Evolutionary conservation across 805 yeast species (phyloP).

Genomic region (Saccharomycopsis fibuligera): DNA sequence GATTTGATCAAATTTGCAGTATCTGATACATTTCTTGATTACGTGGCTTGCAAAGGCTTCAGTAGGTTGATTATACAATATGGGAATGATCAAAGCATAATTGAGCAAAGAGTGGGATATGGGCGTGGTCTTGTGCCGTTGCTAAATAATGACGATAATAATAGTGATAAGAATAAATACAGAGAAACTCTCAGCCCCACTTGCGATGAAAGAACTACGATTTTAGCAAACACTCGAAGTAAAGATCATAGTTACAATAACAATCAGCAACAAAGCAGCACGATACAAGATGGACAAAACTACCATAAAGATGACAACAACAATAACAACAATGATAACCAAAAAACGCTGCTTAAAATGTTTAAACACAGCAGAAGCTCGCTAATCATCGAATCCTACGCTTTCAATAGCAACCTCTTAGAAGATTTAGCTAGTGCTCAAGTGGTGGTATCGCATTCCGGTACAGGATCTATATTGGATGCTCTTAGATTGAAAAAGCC

Average conservation of each 20-base stretch:
- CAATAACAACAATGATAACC: no score
- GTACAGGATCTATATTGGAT: constrained; percentile 88
- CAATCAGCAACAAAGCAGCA: background rate
- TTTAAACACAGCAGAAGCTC: no score
- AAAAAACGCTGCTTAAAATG: no score
- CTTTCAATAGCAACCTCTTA: constrained; percentile 37
- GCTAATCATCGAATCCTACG: constrained; percentile 40
- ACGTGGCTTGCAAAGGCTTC: constrained; percentile 34
- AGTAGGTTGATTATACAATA: constrained; percentile 48
- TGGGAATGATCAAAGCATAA: constrained; percentile 33
- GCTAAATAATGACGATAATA: background rate
- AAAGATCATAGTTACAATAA: background rate
- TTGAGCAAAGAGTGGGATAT: background rate
- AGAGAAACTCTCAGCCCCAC: background rate
- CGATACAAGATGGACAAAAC: no score
- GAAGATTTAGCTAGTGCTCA: constrained; percentile 40
- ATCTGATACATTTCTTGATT: constrained; percentile 29
- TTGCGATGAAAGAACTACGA: background rate
- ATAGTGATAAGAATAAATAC: background rate
- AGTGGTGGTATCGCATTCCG: constrained; percentile 81
- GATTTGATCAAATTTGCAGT: constrained; percentile 44
- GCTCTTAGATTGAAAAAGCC: constrained; percentile 50
- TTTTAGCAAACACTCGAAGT: background rate
- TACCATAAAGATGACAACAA: no score
- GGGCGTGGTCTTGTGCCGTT: background rate